phyloP scores from a whole-genome alignment of 23 red algal species.

The Pyropia haitanensis region DNA sequence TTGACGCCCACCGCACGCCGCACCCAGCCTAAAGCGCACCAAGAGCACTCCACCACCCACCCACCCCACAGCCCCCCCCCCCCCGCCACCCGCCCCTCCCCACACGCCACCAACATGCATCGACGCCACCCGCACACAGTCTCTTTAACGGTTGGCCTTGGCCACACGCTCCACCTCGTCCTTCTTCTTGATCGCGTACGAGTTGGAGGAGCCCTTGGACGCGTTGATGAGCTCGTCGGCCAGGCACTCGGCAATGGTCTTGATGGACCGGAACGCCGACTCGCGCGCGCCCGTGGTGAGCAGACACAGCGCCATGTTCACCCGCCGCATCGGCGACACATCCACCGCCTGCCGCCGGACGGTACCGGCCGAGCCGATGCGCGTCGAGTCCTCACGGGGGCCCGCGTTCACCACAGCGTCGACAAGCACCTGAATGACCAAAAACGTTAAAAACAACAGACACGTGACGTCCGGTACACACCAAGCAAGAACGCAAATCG shows the following conservation, averaged over 20 bases:
- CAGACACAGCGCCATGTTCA: conserved; percentile 92
- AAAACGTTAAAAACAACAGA: no score
- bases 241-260: conserved; percentile 99
- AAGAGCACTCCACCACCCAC: no score
- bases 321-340: conserved; percentile 94
- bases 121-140: no score
- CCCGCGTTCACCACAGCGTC: conserved; percentile 96
- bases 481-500: no score
- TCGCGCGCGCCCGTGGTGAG: conserved; percentile 96
- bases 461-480: no score
- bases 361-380: conserved; percentile 95
- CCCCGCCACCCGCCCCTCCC: no score
- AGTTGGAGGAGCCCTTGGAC: conserved; percentile 95
- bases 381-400: conserved; percentile 95
- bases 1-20: no score
- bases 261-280: conserved; percentile 93
- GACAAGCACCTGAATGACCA: conserved; percentile 56
- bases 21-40: no score
- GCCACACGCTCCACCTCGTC: conserved; percentile 99
- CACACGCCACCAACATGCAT: no score
- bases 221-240: conserved; percentile 99
- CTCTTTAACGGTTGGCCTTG: conserved; percentile 80
- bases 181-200: conserved; percentile 99
- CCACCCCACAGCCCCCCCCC: no score
- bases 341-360: conserved; percentile 98